Evolutionary conservation across 768 basidiomycete species (phyloP).

Genomic region (Hypholoma fasciculare): DNA sequence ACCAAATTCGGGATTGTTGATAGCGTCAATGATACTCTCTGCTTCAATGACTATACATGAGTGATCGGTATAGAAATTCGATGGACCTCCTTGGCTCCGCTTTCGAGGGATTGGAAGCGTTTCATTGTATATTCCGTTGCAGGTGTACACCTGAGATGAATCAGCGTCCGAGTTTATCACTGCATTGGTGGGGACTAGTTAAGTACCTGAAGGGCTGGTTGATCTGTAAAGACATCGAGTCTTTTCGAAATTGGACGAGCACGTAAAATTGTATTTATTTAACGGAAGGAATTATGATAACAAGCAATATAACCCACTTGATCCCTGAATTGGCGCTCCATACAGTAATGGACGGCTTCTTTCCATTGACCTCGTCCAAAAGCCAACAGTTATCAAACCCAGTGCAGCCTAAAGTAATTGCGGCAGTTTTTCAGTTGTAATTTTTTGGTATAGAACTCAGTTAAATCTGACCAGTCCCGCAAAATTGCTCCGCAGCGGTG

Average conservation of each 20-base stretch:
- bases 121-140: constrained; percentile 40
- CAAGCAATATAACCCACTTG: constrained; percentile 22
- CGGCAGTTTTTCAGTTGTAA: too few species aligned
- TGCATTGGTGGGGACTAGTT: background rate
- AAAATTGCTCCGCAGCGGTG: constrained; percentile 32
- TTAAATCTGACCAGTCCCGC: constrained; percentile 35
- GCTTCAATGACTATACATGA: constrained; percentile 47
- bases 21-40: constrained; percentile 44
- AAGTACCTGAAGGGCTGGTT: constrained; percentile 42
- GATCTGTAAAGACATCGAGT: constrained; percentile 44
- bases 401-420: constrained; percentile 31
- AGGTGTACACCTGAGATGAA: constrained; percentile 35
- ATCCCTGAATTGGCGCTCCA: constrained; percentile 50
- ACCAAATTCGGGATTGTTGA: constrained; percentile 46
- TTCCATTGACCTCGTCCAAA: constrained; percentile 32
- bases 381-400: constrained; percentile 51
- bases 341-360: constrained; percentile 34
- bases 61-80: constrained; percentile 32
- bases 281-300: too few species aligned
- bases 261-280: too few species aligned
- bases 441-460: background rate
- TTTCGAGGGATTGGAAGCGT: constrained; percentile 40
- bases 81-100: constrained; percentile 39
- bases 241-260: constrained; percentile 13
- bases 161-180: background rate